Evolutionary conservation across 495 filamentous ascomycete genomes (phyloP).

Genomic region (Neurospora tetraspora): DNA sequence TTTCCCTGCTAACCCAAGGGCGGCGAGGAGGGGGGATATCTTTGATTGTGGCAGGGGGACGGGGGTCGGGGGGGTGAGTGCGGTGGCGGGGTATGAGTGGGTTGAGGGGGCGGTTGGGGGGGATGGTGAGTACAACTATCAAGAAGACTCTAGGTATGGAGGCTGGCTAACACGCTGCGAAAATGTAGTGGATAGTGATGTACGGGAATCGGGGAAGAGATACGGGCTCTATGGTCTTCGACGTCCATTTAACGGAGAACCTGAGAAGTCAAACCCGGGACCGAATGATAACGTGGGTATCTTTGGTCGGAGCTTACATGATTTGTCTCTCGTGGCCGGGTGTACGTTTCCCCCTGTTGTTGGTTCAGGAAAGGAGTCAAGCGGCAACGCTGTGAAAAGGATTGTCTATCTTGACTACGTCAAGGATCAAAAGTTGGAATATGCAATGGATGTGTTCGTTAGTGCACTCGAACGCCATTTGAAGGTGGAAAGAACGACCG

Average conservation of each 20-base stretch:
- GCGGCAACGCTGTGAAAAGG: background rate
- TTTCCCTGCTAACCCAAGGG: conserved; percentile 37
- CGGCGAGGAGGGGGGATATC: conserved; percentile 33
- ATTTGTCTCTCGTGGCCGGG: background rate
- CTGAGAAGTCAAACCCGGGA: background rate
- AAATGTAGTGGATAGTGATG: background rate
- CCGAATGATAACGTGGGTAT: background rate
- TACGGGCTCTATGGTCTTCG: background rate
- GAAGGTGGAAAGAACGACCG: background rate
- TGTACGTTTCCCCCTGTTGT: background rate
- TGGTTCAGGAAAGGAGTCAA: background rate
- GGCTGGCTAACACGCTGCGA: background rate
- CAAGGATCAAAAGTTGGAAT: background rate
- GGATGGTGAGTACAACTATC: background rate
- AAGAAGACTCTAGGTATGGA: too few species aligned
- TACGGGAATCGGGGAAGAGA: background rate
- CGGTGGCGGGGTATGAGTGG: background rate
- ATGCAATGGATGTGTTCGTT: background rate
- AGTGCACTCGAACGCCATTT: background rate
- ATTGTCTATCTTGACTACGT: background rate
- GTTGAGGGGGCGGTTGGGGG: background rate
- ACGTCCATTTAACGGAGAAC: background rate
- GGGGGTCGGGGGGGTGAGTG: background rate
- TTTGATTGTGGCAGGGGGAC: background rate
- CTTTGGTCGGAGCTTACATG: background rate